phyloP scores from a whole-genome alignment of 2,329 filamentous ascomycete species.

The Epicoccum nigrum region DNA sequence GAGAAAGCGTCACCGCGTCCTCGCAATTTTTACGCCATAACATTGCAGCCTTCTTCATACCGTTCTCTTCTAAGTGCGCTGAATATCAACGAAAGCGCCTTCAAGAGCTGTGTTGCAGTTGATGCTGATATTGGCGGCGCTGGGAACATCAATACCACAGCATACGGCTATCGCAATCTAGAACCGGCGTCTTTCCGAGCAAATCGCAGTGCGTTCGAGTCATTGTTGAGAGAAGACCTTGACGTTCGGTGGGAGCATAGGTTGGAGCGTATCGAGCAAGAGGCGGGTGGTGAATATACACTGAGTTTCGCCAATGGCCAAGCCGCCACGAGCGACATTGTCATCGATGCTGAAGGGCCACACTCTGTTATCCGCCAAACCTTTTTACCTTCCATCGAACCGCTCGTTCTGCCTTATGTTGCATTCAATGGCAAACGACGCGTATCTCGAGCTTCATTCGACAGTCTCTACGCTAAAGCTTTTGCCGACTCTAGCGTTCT shows the following conservation, averaged over 20 bases:
- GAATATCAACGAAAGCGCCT: conserved; percentile 38
- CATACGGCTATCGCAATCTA: conserved; percentile 11
- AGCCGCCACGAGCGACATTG: conserved; percentile 16
- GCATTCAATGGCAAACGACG: conserved; percentile 40
- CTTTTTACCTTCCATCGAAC: conserved; percentile 29
- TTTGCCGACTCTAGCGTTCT: conserved; percentile 30
- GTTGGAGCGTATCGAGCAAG: conserved; percentile 22
- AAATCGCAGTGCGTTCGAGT: conserved; percentile 46
- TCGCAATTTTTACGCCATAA: conserved; percentile 49
- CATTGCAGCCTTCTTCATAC: conserved; percentile 43
- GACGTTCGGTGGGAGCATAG: conserved; percentile 45
- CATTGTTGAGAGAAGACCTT: conserved; percentile 43
- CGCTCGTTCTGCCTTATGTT: conserved; percentile 46
- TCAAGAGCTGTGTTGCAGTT: conserved; percentile 42
- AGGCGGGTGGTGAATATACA: neutral
- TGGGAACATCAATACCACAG: conserved; percentile 21
- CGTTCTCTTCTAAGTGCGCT: conserved; percentile 41
- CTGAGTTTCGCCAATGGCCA: conserved; percentile 23
- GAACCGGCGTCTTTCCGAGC: conserved; percentile 38
- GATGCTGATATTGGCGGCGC: conserved; percentile 33
- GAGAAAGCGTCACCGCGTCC: conserved; percentile 37
- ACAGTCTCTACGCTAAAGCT: conserved; percentile 17
- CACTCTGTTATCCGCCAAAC: conserved; percentile 44
- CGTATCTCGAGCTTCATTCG: conserved; percentile 30
- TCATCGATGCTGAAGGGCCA: conserved; percentile 48